Evolutionary conservation across 495 filamentous ascomycete genomes (phyloP), one percentile per base, ranked within the genome.

Genomic region (Aspergillus homomorphus): DNA sequence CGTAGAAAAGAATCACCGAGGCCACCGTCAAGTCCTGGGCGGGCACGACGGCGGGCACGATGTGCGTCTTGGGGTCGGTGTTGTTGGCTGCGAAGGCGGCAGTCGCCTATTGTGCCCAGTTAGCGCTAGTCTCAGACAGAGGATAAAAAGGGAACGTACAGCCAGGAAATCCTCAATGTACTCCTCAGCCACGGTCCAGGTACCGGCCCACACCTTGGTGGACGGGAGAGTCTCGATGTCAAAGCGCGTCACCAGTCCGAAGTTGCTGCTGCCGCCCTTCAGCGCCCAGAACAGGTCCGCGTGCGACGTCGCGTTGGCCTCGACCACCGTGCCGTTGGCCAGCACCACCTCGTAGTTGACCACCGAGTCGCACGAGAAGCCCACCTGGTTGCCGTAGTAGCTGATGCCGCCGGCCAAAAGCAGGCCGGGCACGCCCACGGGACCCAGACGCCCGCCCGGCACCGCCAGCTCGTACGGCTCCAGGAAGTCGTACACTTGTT

Each of bases 221-320:
- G 79, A 77, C 9, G 72, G 62, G 58, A 82, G 80, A 0, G 80
- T 82, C 33, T 77, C 62, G 14, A 84, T 45, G 28, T 80, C 74
- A 43, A 81, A 72, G 6, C 69, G 68, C 6, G 80, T 84, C 16
- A 83, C 81, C 8, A 84, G 65, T 14, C 82, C 82, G 50, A 83
- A 82, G 69, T 81, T 84, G 68, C 71, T 78, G 53, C 69, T 72
- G 9, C 82, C 82, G 14, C 81, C 82, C 60, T 77, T 75, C 51
- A 86, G 71, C 20, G 83, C 82, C 73, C 77, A 86, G 70, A 82
- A 87, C 4, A 89, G 77, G 67, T 88, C 84, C 1, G 72, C 48
- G 58, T 87, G 72, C n/a, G 72, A 63, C 3, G 61, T 67, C 45
- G 73, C 66, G 69, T 72, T 86, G 12, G 77, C 85, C 26, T 82